Conservation (phyloP, 2,329 filamentous ascomycete species). For the Fusarium neocosmosporiellum region DNA sequence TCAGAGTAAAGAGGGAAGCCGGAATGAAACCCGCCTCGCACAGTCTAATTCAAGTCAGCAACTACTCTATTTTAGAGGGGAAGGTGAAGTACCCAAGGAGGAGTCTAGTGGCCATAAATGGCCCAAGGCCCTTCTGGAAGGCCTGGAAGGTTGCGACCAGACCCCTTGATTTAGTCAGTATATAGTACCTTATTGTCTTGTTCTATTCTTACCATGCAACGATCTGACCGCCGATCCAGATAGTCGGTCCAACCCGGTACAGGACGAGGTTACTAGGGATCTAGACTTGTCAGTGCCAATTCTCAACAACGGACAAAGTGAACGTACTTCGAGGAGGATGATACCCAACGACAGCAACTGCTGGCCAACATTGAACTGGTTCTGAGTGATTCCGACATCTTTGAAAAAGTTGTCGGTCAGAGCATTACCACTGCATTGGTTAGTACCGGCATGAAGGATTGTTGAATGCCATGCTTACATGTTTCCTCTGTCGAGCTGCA, state of each 20-base stretch:
- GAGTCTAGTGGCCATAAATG: constrained; percentile 51
- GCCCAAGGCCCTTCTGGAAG: constrained; percentile 45
- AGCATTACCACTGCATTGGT: constrained; percentile 47
- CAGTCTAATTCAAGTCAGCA: constrained; percentile 7
- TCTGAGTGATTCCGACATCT: constrained; percentile 57
- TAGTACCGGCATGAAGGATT: background rate
- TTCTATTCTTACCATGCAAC: constrained; percentile 49
- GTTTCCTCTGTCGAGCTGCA: constrained; percentile 51
- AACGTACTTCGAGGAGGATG: constrained; percentile 38
- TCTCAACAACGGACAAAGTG: background rate
- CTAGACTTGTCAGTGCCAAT: background rate
- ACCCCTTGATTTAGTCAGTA: constrained; percentile 42
- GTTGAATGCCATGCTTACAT: constrained; percentile 41
- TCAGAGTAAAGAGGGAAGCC: constrained; percentile 57
- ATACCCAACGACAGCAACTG: constrained; percentile 58
- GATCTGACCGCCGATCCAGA: constrained; percentile 52
- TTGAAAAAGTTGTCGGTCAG: constrained; percentile 58
- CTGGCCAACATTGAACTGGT: constrained; percentile 60
- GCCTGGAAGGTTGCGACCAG: constrained; percentile 49
- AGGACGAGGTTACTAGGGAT: constrained; percentile 61
- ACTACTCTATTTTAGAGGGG: background rate
- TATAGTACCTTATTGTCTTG: constrained; percentile 12
- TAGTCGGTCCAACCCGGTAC: constrained; percentile 56
- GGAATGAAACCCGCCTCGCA: constrained; percentile 52
- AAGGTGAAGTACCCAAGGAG: constrained; percentile 28